A percentile compares a stretch with the other conserved stretches of the same genome.
Conservation (phyloP, 2,329 filamentous ascomycete species). For the Cordyceps militaris region DNA sequence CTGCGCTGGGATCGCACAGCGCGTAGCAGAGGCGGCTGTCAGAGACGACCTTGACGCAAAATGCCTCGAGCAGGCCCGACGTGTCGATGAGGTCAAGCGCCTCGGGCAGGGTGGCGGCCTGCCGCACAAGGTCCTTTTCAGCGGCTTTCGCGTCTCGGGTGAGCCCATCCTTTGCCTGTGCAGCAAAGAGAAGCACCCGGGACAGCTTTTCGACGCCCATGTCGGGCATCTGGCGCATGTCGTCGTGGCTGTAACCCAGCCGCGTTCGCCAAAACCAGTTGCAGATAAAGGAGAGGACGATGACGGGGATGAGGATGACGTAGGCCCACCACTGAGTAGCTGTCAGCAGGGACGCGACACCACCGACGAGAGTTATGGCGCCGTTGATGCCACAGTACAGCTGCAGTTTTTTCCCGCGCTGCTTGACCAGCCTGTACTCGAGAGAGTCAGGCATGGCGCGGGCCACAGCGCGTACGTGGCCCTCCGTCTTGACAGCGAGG, state of each 20-base stretch:
- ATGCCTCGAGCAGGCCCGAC: conserved; percentile 9
- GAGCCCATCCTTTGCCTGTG: neutral
- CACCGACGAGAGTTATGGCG: conserved; percentile 38
- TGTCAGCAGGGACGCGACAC: conserved; percentile 42
- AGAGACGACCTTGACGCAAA: conserved; percentile 6
- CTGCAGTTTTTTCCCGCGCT: conserved; percentile 34
- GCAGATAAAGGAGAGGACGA: conserved; percentile 36
- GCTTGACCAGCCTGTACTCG: conserved; percentile 25
- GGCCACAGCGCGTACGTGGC: conserved; percentile 26
- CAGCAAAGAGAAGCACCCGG: neutral
- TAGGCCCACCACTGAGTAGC: conserved; percentile 47
- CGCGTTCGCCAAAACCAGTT: conserved; percentile 42
- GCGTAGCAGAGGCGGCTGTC: neutral
- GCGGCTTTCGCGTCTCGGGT: neutral
- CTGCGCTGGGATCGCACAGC: neutral
- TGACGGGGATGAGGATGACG: conserved; percentile 42
- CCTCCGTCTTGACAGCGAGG: conserved; percentile 33
- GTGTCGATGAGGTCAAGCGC: conserved; percentile 9
- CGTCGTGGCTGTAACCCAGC: conserved; percentile 34
- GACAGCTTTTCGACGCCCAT: conserved; percentile 6
- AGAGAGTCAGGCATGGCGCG: conserved; percentile 21
- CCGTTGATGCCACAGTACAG: conserved; percentile 39
- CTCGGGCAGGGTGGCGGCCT: neutral
- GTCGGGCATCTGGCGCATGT: conserved; percentile 16
- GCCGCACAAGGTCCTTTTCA: neutral